Base-by-base conservation (phyloP, 2,329 filamentous ascomycete species). In the Trichoderma atroviride region DNA sequence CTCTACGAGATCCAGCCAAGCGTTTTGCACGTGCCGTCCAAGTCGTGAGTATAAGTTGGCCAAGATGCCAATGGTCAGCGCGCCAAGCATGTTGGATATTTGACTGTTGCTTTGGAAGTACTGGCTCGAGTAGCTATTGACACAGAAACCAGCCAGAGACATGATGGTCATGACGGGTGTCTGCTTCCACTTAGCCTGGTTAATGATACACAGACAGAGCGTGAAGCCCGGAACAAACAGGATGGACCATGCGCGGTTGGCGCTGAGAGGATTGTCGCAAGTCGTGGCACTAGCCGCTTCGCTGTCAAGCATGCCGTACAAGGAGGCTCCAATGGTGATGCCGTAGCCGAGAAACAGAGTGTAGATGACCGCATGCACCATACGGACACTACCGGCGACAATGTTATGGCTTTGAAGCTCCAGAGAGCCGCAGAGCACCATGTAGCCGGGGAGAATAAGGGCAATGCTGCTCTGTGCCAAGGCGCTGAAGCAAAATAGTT, bases 131-230 rank as follows among this genome's bases (percentile, higher is more conserved):
- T 92, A 94, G 80, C 88, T 92, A 79, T 91, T 95, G 74, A 93
- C 90, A 9, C 89, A 83, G 76, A 92, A 96, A 10, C 92, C 93
- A 0, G 88, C 86, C 37, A 93, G 81, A 0, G 92, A 88, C 74
- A 96, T 94, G 70, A 87, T 56, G 4, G 92, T 81, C 92, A 95
- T 95, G 62, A 92, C 85, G 0, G 92, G 92, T 37, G 89, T 87
- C 76, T 95, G 92, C 74, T 88, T 90, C 87, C 87, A 92, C 79
- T 93, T 93, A 70, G 91, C 91, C 73, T 95, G 92, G 79, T 94
- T 94, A 78, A 95, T 90, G 75, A 94, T 84, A 71, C 91, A 90
- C 0, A 95, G 83, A 72, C 90, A 93, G 43, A 93, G 77, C 4
- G 92, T 89, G 79, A 95, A 97, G 6, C 85, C 80, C 0, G 91